Evolutionary conservation across 1,139 yeast genomes (phyloP), one percentile per base, ranked within the genome.

Genomic region (Sugiyamaella xylanicola): DNA sequence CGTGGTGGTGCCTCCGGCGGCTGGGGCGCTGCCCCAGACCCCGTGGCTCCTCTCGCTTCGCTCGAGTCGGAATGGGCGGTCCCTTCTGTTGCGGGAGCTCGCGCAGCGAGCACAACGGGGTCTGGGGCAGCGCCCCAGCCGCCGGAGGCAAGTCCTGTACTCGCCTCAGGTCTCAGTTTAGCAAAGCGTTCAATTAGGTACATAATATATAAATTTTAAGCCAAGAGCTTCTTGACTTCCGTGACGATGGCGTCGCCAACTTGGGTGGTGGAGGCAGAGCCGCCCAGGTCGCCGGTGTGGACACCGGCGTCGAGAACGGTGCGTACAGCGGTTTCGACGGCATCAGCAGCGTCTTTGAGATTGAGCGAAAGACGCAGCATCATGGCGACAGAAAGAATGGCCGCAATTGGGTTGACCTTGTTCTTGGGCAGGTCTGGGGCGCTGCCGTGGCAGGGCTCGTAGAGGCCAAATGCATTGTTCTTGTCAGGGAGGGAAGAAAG

Each of bases 401-500:
- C 89, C 51, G 97, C 99, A 56, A 92, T 75, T 53, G 99, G 99
- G 74, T 93, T 93, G 56, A 91, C 99, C 76, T 88, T 87, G 71
- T 90, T 89, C 59, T 77, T 78, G 53, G 86, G 86, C 69, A 93
- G 82, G 73, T 93, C 99, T 45, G 99, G 99, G 25, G 99, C 99
- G 44, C 97, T 87, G 48, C 99, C 99, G 72, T 93, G 99, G 71
- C 98, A 92, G 63, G 99, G 99, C 76, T 93, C 99, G 72, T 93
- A 93, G 61, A 93, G 80, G 59, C 99, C 99, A 70, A 93, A 91
- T 0, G 98, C 98, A 50, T 81, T 77, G 78, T 92, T 92, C 48
- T 92, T 84, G 72, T 92, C 97, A 57, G 99, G 99, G 67, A 93
- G 80, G 16, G 97, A 89, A 4, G 97, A 95, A 68, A 93, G 82